A percentile compares a stretch with the other conserved stretches of the same genome.
phyloP scores from a whole-genome alignment of 495 filamentous ascomycete species.

The Pyrenopolyporus hunteri region DNA sequence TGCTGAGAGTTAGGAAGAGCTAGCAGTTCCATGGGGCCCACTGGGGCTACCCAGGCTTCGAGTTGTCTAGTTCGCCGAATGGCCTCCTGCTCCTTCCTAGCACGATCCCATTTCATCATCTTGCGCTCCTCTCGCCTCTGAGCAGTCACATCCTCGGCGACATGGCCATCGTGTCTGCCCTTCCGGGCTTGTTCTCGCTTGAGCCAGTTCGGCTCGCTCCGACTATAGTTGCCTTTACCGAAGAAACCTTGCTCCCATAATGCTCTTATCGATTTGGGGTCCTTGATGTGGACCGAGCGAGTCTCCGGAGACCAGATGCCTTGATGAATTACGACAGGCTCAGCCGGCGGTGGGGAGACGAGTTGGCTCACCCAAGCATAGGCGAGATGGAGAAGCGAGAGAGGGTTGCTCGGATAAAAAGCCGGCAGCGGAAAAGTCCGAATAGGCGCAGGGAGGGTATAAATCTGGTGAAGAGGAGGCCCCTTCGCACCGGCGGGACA shows the following conservation, averaged over 20 bases:
- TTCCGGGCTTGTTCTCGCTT: slow-evolving; percentile 76
- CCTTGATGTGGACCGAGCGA: slow-evolving; percentile 82
- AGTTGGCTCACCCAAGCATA: slow-evolving; percentile 77
- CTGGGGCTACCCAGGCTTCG: slow-evolving; percentile 42
- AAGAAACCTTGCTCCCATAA: slow-evolving; percentile 97
- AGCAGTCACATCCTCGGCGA: slow-evolving; percentile 79
- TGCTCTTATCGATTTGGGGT: slow-evolving; percentile 72
- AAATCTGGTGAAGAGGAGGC: slow-evolving; percentile 67
- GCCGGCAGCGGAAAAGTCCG: slow-evolving; percentile 79
- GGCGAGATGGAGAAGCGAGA: slow-evolving; percentile 80
- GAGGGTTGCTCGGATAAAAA: slow-evolving; percentile 89
- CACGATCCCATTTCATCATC: slow-evolving; percentile 86
- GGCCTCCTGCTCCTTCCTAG: slow-evolving; percentile 78
- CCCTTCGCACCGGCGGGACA: slow-evolving; percentile 34
- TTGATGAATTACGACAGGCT: slow-evolving; percentile 68
- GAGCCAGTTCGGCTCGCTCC: slow-evolving; percentile 93
- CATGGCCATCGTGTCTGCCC: slow-evolving; percentile 60
- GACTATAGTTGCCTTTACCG: slow-evolving; percentile 89
- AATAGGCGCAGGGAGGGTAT: slow-evolving; percentile 80
- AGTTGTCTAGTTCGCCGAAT: slow-evolving; percentile 64
- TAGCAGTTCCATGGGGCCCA: slow-evolving; percentile 46
- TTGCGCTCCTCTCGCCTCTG: slow-evolving; percentile 78
- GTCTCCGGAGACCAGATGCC: slow-evolving; percentile 80
- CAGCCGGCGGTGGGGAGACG: slow-evolving; percentile 67
- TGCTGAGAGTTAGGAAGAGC: slow-evolving; percentile 47